Evolutionary conservation across 1,284 basidiomycete species (phyloP).

Genomic region (Termitomyces sp.): DNA sequence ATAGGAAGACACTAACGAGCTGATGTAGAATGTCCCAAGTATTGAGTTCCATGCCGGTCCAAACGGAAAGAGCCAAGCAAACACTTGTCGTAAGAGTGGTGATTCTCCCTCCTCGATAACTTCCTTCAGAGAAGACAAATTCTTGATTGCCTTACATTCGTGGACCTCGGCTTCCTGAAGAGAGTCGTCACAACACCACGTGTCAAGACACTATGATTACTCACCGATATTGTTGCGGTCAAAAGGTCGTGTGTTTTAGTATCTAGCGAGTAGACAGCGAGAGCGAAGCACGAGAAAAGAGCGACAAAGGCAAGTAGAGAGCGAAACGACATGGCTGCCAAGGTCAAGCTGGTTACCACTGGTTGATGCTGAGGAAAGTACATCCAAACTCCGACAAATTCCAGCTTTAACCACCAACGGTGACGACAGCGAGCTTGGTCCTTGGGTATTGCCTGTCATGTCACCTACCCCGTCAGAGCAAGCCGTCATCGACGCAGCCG

Average conservation of each 20-base stretch:
- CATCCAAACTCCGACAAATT: constrained; percentile 4
- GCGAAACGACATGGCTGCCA: constrained; percentile 24
- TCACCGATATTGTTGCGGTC: constrained; percentile 17
- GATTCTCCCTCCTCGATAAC: constrained; percentile 59
- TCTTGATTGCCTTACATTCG: constrained; percentile 48
- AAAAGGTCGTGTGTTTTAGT: constrained; percentile 6
- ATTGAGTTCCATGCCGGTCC: constrained; percentile 84
- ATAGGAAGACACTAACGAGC: constrained; percentile 59
- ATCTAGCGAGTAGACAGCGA: constrained; percentile 7
- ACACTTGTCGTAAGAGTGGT: constrained; percentile 71
- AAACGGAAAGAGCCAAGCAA: constrained; percentile 78
- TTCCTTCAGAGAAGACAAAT: constrained; percentile 54
- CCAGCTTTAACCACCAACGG: neutral
- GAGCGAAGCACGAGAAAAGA: constrained; percentile 35
- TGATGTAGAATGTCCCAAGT: constrained; percentile 88
- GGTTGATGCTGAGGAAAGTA: neutral
- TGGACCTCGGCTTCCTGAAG: constrained; percentile 47
- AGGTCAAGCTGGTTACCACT: neutral
- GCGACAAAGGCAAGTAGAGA: constrained; percentile 29
- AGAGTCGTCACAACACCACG: neutral
- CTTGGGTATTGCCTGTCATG: constrained; percentile 23
- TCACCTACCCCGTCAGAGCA: constrained; percentile 36
- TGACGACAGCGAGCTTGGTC: neutral
- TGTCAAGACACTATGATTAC: constrained; percentile 1
- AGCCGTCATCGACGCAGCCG: constrained; percentile 52